Base-by-base conservation (phyloP, 257 asterid species). In the Ligustrum vulgare region DNA sequence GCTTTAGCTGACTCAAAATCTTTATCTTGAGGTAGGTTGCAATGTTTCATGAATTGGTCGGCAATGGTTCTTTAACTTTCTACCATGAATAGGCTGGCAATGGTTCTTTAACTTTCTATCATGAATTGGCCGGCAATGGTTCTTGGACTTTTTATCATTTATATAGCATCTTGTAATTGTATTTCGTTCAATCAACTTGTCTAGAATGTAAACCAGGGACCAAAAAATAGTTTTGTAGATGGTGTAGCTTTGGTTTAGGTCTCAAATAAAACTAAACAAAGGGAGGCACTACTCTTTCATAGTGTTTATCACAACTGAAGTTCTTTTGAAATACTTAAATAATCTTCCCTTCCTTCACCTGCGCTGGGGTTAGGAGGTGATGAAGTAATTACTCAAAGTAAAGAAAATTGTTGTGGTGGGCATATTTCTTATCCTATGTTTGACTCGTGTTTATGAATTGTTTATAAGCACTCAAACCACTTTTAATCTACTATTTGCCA, bases 241-340 rank as follows among this genome's bases (percentile, higher is more conserved):
- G 49, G 45, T 39, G 45, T 47, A 47, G 18, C 20, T 47, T 47
- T 47, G 1, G 20, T 47, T 15, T 47, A 47, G 1, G 0, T 13
- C 22, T 47, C 56, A 47, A 47, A 47, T 47, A 47, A 47, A 39
- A 37, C 49, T 0, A 41, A 41, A 41, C 49, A 41, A 41, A 41
- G 49, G 15, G 10, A 41, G 47, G 16, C 49, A 11, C 16, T 41
- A 15, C 49, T 41, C 49, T 71, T 58, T 72, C 69, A 67, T 68
- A 16, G 76, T 72, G 35, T 62, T 62, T 23, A 63, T 76, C 60
- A 16, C 37, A 12, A 28, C 43, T 43, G 18, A 10, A 45, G 20
- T 80, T 39, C 32, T 71, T 74, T 67, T 54, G 60, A 8, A 65
- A 22, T 12, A 31, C 58, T 18, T 4, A 54, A 65, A 47, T 51